A percentile compares a stretch with the other conserved stretches of the same genome.
Evolutionary conservation across 306 rosid species (phyloP).

Genomic region (Spatholobus suberectus): DNA sequence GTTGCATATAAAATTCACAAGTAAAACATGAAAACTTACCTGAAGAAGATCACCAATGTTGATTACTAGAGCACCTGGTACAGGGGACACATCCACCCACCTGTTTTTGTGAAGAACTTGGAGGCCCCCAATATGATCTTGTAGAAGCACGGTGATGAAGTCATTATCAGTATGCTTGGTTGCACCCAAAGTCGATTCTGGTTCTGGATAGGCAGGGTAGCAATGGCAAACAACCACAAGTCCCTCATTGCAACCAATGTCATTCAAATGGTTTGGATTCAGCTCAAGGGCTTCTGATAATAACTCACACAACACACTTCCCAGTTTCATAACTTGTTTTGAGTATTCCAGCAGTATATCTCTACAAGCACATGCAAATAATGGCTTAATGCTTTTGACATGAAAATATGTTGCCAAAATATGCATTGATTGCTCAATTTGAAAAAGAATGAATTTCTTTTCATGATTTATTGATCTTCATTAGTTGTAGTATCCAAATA

Average conservation of each 20-base stretch:
- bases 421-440: background rate
- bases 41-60: conserved; percentile 52
- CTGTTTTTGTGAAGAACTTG: conserved; percentile 50
- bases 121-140: conserved; percentile 65
- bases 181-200: conserved; percentile 44
- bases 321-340: conserved; percentile 43
- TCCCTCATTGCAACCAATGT: conserved; percentile 44
- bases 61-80: conserved; percentile 44
- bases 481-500: background rate
- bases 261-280: conserved; percentile 31
- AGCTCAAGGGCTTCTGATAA: conserved; percentile 48
- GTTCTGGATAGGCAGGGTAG: conserved; percentile 54
- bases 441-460: background rate
- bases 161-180: conserved; percentile 44
- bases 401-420: background rate
- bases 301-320: conserved; percentile 39
- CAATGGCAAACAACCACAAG: conserved; percentile 30
- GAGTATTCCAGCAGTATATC: conserved; percentile 50
- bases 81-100: conserved; percentile 44
- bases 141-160: conserved; percentile 56
- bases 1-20: background rate
- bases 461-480: background rate
- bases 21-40: conserved; percentile 10
- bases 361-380: conserved; percentile 21
- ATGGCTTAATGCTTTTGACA: background rate